Conservation (phyloP, 768 basidiomycete species). For the Ramaria rubella region DNA sequence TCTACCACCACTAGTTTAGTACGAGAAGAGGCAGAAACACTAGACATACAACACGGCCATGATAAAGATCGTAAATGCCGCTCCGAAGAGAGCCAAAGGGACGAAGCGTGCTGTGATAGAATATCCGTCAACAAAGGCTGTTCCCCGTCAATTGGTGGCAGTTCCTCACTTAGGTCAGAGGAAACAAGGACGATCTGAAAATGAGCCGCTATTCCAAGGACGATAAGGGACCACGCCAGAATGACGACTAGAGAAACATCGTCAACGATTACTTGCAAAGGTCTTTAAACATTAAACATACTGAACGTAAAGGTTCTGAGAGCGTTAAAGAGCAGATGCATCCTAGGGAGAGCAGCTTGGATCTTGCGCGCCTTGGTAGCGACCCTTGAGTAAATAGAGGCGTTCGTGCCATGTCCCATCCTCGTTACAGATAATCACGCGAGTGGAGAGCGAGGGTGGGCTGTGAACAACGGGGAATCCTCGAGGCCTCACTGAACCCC, state of each 20-base stretch:
- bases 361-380: slow-evolving; percentile 7
- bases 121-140: slow-evolving; percentile 2
- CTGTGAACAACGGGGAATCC: slow-evolving; percentile 8
- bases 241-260: slow-evolving; percentile 44
- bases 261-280: neutral
- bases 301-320: slow-evolving; percentile 14
- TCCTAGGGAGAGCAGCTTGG: slow-evolving; percentile 8
- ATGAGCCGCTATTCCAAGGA: slow-evolving; percentile 72
- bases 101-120: slow-evolving; percentile 66
- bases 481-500: slow-evolving; percentile 3
- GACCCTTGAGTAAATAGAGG: slow-evolving; percentile 11
- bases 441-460: neutral
- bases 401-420: slow-evolving; percentile 9
- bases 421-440: slow-evolving; percentile 1
- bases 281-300: slow-evolving; percentile 7
- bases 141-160: neutral
- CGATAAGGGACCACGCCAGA: slow-evolving; percentile 70
- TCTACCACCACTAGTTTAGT: slow-evolving; percentile 29
- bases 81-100: slow-evolving; percentile 79
- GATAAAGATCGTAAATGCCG: slow-evolving; percentile 60
- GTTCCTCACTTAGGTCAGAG: slow-evolving; percentile 70
- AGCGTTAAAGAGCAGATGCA: slow-evolving; percentile 16
- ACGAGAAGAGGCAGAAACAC: neutral
- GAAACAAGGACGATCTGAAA: slow-evolving; percentile 65
- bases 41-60: slow-evolving; percentile 56